Evolutionary conservation across 495 filamentous ascomycete genomes (phyloP), one percentile per base, ranked within the genome.

Genomic region (Aspergillus kassunensis): DNA sequence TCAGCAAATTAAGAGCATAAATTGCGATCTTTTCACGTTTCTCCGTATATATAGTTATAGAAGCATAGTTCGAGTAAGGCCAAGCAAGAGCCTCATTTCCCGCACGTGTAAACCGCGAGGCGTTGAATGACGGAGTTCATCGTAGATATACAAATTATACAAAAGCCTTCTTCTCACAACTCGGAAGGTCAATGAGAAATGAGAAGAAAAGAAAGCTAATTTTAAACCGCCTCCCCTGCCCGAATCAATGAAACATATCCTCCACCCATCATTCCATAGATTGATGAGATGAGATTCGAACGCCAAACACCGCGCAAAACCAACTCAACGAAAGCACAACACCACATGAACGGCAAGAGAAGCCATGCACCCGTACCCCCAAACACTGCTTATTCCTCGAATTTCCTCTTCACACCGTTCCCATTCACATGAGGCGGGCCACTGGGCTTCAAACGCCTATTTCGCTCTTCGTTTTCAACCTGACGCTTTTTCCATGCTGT

Each of bases 401-500:
- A 76, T 51, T 77, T 77, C 47, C 71, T 63, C 58, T 75, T 77
- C n/a, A 75, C 62, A 7, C 69, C 69, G 50, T 70, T 73, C 16
- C 64, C 63, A 56, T 70, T 73, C 21, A 49, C 49, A 44, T 61
- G 53, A 57, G 19, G 15, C 20, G 48, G 43, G 6, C 58, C 61
- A 48, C 47, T 37, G 9, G 47, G 56, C 18, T 58, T 57, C 6
- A 59, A 44, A 34, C 64, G 62, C 11, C 55, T 55, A 48, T 62
- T 63, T 12, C 57, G 58, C 23, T 61, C 61, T 25, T 61, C 59
- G n/a, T 59, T 63, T 27, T 61, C 66, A 12, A 44, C 58, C 49
- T 57, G 55, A 12, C 77, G 66, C 49, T 72, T 75, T 67, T 93
- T 93, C 87, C 87, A 93, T 24, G 81, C 81, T 37, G 83, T 77